Evolutionary conservation across 1,284 basidiomycete species (phyloP).

Genomic region (Microbotryomycetes sp.): DNA sequence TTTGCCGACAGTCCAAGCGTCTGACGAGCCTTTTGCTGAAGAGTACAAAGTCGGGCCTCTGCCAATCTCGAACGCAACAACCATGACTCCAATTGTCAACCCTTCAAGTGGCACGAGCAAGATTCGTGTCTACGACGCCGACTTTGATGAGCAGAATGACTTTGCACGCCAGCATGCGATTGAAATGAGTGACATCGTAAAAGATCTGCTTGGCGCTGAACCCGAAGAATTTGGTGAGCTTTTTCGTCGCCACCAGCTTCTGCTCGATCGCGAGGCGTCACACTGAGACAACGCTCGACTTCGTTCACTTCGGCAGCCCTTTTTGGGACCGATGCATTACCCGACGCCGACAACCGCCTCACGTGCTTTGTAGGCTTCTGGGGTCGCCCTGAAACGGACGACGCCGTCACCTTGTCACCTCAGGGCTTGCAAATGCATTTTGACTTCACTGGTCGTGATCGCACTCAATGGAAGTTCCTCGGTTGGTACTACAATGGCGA

Average conservation of each 20-base stretch:
- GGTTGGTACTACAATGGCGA: slow-evolving; percentile 35
- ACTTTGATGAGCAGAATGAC: slow-evolving; percentile 16
- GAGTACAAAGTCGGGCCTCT: slow-evolving; percentile 42
- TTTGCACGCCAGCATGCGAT: slow-evolving; percentile 7
- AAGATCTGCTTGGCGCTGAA: slow-evolving; percentile 10
- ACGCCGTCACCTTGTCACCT: slow-evolving; percentile 39
- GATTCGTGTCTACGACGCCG: slow-evolving; percentile 34
- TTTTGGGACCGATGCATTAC: slow-evolving; percentile 36
- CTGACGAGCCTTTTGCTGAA: slow-evolving; percentile 33
- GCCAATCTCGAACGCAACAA: slow-evolving; percentile 31
- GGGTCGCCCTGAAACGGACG: slow-evolving; percentile 24
- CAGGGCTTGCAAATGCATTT: slow-evolving; percentile 37
- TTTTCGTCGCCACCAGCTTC: background rate
- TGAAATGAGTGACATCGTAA: slow-evolving; percentile 37
- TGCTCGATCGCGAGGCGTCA: background rate
- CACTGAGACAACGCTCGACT: too few relatives aligned
- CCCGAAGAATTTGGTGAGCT: background rate
- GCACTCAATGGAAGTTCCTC: slow-evolving; percentile 31
- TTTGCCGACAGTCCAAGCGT: slow-evolving; percentile 35
- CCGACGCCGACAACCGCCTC: slow-evolving; percentile 34
- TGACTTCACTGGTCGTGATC: slow-evolving; percentile 39
- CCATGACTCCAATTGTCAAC: background rate
- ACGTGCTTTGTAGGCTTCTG: slow-evolving; percentile 18
- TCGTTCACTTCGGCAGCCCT: too few relatives aligned
- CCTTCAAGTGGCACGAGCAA: slow-evolving; percentile 16